Evolutionary conservation across 352 stramenopile genomes (phyloP), one percentile per base, ranked within the genome.

Genomic region (Pythium chondricola): DNA sequence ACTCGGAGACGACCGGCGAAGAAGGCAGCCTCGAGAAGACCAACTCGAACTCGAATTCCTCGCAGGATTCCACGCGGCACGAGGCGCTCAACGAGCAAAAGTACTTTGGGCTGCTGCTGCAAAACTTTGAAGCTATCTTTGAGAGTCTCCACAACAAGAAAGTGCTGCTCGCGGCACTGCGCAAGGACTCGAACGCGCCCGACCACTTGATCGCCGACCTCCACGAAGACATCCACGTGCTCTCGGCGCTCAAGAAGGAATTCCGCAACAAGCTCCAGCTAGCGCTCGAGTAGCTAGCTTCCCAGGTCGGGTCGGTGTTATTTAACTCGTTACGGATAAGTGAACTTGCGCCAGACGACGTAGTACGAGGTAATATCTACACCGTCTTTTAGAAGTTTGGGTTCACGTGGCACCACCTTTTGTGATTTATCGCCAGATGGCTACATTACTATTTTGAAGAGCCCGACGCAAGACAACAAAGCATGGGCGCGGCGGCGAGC

Each of bases 81-180:
- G 72, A 75, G 13, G 71, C 70, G n/a, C 56, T 90, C n/a, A 68
- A 70, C 1, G 75, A 88, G 47, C 78, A 90, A 43, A 87, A 90
- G 52, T 87, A 86, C 50, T 90, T 90, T 55, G 76, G 74, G 2
- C 43, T 90, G 39, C 46, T 90, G 65, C 53, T 90, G 55, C 78
- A 90, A 50, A 90, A 90, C 57, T 90, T 90, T 49, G 78, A 90
- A 53, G 74, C 77, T 32, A 86, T 88, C 38, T 90, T 90, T 33
- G 79, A 90, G 58, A 86, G 73, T 47, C 59, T 90, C 24, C 75
- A 90, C 64, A 90, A 88, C 61, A 90, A 86, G 68, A 90, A 90
- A 50, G 71, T 88, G 47, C 64, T 90, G 16, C 45, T 90, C 11
- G 75, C 75, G 21, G 78, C 73, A 10, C 49, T 90, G 33, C 75